A percentile compares a stretch with the other conserved stretches of the same genome.
phyloP scores from a whole-genome alignment of 345 rosid genomes.

The Geranium brycei region DNA sequence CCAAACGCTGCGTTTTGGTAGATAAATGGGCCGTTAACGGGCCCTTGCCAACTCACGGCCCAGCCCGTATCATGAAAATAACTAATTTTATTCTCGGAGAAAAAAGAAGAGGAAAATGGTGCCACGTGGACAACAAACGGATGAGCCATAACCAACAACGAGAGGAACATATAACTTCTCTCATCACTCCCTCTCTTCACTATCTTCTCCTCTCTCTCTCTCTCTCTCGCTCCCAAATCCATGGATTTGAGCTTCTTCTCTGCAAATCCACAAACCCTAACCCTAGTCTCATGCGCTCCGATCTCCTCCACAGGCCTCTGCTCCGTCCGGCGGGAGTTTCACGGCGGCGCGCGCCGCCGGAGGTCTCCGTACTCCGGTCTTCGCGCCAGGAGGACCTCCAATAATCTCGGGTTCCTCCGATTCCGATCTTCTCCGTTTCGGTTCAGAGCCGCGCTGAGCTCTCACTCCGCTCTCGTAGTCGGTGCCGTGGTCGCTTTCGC shows the following conservation, averaged over 20 bases:
- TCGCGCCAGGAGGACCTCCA: slow-evolving; percentile 19
- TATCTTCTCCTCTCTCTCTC: slow-evolving; percentile 3
- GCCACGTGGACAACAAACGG: neutral
- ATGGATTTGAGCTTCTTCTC: slow-evolving; percentile 41
- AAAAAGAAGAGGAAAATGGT: neutral
- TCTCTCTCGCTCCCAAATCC: slow-evolving; percentile 1
- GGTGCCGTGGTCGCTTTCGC: slow-evolving; percentile 53
- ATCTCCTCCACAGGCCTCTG: slow-evolving; percentile 24
- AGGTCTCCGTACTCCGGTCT: slow-evolving; percentile 32
- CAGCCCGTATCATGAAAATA: too few species aligned
- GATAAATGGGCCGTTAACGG: too few species aligned
- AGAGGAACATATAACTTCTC: slow-evolving; percentile 9
- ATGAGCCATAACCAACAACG: neutral
- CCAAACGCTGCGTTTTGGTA: too few species aligned
- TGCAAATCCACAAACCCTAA: slow-evolving; percentile 24
- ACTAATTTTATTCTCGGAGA: too few species aligned
- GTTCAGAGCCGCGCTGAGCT: slow-evolving; percentile 37
- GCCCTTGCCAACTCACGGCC: too few species aligned
- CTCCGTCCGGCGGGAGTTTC: slow-evolving; percentile 30
- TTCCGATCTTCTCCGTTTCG: slow-evolving; percentile 25
- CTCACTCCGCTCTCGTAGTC: slow-evolving; percentile 30
- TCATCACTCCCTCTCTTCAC: slow-evolving; percentile 11
- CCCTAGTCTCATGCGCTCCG: slow-evolving; percentile 22
- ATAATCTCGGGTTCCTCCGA: slow-evolving; percentile 11
- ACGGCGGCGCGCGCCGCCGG: slow-evolving; percentile 38